These are phyloP conservation scores for Fusarium dimerum DNA, from an alignment of 2,329 filamentous ascomycete genomes.

Conservation along the genomic window DNA sequence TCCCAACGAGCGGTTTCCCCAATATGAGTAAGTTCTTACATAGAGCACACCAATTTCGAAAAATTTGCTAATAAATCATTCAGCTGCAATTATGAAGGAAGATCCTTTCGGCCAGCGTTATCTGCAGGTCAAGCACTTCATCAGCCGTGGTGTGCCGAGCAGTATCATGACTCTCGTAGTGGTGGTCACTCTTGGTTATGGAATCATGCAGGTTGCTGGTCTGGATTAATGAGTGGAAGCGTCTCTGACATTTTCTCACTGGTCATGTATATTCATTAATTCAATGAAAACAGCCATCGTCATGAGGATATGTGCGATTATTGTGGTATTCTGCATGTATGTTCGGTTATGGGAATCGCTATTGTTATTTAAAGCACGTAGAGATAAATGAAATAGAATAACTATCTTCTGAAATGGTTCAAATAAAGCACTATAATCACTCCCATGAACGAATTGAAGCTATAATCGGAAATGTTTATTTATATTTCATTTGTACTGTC, in stretches of 20 bases:
- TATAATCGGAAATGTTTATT: no score
- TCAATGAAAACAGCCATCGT: background rate
- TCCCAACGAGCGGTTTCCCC: slow-evolving; percentile 95
- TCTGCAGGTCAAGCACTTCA: slow-evolving; percentile 88
- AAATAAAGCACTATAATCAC: background rate
- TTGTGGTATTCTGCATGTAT: background rate
- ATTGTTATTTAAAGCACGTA: background rate
- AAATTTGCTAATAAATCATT: slow-evolving; percentile 18
- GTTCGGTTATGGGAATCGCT: background rate
- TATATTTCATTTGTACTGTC: no score
- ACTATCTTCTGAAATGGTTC: background rate
- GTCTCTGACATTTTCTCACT: background rate
- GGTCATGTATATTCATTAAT: no score
- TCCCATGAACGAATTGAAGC: no score
- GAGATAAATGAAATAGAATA: background rate
- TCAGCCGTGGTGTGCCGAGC: slow-evolving; percentile 87
- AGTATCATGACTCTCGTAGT: slow-evolving; percentile 80
- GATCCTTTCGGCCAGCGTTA: slow-evolving; percentile 92
- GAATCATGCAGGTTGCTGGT: slow-evolving; percentile 76
- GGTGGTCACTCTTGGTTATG: slow-evolving; percentile 87
- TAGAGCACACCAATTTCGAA: background rate
- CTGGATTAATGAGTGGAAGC: slow-evolving; percentile 44
- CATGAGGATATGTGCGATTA: background rate
- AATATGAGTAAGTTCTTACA: slow-evolving; percentile 86
- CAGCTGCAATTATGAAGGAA: slow-evolving; percentile 99